Percentiles rank a stretch among this genome's conserved stretches.
Conservation (phyloP, 305 asterid species). For the Ajuga reptans region DNA sequence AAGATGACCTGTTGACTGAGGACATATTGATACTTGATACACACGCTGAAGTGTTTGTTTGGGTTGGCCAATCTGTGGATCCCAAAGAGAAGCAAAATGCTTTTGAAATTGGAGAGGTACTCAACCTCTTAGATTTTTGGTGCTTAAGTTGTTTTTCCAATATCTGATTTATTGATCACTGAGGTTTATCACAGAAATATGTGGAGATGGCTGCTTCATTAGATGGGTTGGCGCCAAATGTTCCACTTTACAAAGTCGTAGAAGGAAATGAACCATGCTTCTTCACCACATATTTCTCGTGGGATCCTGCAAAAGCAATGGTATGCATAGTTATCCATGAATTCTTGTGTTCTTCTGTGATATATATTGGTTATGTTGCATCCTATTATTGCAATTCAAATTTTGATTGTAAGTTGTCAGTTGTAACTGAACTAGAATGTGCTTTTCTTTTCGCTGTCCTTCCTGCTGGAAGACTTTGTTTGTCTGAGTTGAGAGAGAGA, state of each 20-base stretch:
- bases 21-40: constrained; percentile 60
- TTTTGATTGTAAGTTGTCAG: too few species aligned
- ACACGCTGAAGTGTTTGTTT: constrained; percentile 55
- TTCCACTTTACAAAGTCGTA: constrained; percentile 50
- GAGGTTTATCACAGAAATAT: constrained; percentile 43
- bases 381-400: not conserved
- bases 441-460: not conserved
- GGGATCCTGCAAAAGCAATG: constrained; percentile 64
- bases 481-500: not conserved
- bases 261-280: constrained; percentile 74
- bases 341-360: not conserved
- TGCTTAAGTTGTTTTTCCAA: constrained; percentile 2
- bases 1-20: constrained; percentile 63
- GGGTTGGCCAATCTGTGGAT: constrained; percentile 62
- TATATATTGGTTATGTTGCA: not conserved
- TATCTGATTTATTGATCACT: constrained; percentile 13
- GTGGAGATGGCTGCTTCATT: constrained; percentile 48
- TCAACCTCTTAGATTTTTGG: constrained; percentile 8
- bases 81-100: constrained; percentile 54
- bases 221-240: constrained; percentile 46
- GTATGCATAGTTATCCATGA: constrained; percentile 29
- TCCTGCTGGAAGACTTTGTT: not conserved
- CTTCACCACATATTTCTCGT: constrained; percentile 58
- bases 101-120: constrained; percentile 60
- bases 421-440: not conserved